A percentile compares a stretch with the other conserved stretches of the same genome.
Evolutionary conservation across 768 basidiomycete genomes (phyloP).

Genomic region (Trametes punicea): DNA sequence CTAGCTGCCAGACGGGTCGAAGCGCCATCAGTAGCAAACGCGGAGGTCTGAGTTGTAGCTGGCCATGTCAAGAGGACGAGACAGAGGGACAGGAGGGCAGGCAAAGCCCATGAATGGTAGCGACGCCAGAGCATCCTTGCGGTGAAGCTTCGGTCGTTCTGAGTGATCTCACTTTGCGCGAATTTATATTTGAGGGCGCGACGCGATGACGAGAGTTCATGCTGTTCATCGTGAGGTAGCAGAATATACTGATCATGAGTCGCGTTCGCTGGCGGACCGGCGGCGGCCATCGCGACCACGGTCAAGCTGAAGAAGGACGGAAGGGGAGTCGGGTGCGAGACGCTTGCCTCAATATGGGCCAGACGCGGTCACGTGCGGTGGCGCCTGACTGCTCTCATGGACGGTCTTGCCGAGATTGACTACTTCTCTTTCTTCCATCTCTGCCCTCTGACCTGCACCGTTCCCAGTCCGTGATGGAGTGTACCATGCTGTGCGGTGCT

Average conservation of each 20-base stretch:
- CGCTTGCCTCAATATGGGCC: not conserved
- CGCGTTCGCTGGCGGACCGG: not conserved
- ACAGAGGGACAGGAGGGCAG: conserved; percentile 15
- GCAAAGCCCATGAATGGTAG: conserved; percentile 14
- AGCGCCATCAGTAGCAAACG: not conserved
- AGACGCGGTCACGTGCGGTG: conserved; percentile 10
- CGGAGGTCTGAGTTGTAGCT: not conserved
- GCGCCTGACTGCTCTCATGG: conserved; percentile 2
- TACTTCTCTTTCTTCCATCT: not conserved
- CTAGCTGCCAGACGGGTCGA: not conserved
- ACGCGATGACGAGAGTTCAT: not conserved
- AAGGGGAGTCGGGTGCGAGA: not conserved
- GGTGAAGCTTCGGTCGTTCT: not conserved
- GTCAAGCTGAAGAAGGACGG: not conserved
- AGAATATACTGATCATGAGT: not conserved
- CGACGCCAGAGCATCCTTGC: conserved; percentile 12
- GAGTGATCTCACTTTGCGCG: not conserved
- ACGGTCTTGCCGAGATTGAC: not conserved
- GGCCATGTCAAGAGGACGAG: conserved; percentile 19
- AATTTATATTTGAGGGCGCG: not conserved
- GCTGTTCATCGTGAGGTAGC: not conserved
- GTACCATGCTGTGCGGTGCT: not conserved
- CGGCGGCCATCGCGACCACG: conserved; percentile 3
- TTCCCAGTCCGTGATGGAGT: not conserved
- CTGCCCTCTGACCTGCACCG: conserved; percentile 4